Percentiles rank a stretch among this genome's conserved stretches.
phyloP scores from a whole-genome alignment of 768 basidiomycete species.

The Calvatia gigantea region DNA sequence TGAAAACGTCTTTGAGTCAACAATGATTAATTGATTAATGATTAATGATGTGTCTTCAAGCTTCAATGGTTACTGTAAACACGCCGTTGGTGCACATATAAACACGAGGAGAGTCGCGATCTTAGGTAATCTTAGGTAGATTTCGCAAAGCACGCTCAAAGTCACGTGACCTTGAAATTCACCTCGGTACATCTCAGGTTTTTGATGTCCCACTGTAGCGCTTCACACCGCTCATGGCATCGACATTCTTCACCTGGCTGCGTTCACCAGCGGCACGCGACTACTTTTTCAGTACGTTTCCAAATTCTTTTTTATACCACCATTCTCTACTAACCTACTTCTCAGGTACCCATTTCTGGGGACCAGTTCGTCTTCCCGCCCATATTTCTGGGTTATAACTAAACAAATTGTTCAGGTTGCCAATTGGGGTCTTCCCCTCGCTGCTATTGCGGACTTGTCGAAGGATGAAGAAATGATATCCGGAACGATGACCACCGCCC shows the following conservation, averaged over 20 bases:
- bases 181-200: neutral
- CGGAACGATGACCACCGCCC: slow-evolving; percentile 92
- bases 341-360: slow-evolving; percentile 98
- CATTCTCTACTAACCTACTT: slow-evolving; percentile 10
- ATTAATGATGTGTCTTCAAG: too few species aligned
- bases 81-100: neutral
- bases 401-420: slow-evolving; percentile 66
- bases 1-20: neutral
- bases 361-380: slow-evolving; percentile 64
- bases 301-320: neutral
- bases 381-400: slow-evolving; percentile 14
- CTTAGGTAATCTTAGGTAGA: neutral
- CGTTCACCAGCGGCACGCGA: slow-evolving; percentile 88
- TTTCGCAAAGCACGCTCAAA: neutral
- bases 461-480: slow-evolving; percentile 98
- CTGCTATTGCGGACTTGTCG: slow-evolving; percentile 84
- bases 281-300: slow-evolving; percentile 88
- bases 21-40: too few species aligned
- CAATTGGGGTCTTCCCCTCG: slow-evolving; percentile 97
- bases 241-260: slow-evolving; percentile 84
- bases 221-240: slow-evolving; percentile 54
- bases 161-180: slow-evolving; percentile 17
- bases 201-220: neutral
- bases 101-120: neutral
- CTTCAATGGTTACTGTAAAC: neutral